A percentile compares a stretch with the other conserved stretches of the same genome.
phyloP scores from a whole-genome alignment of 2,329 filamentous ascomycete species.

The Grosmannia serpens region DNA sequence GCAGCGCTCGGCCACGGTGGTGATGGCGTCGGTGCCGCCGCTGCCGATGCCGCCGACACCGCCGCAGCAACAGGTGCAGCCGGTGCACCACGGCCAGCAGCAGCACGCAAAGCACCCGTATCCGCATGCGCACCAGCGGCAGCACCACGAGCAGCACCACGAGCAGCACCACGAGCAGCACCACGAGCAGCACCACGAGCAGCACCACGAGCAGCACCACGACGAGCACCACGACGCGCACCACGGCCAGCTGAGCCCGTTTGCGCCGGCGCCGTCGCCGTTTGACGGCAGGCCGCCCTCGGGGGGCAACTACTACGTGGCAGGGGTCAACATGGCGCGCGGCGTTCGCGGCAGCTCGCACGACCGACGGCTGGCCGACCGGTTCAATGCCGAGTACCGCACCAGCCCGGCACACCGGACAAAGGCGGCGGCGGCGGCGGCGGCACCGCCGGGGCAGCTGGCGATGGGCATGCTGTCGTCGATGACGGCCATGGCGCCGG shows the following conservation, averaged over 20 bases:
- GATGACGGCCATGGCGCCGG: neutral
- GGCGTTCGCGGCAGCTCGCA: conserved; percentile 28
- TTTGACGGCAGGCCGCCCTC: conserved; percentile 21
- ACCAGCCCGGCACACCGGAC: conserved; percentile 6
- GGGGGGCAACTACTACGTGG: conserved; percentile 28
- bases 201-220: conserved; percentile 5
- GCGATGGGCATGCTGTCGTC: conserved; percentile 1
- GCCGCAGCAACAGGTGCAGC: conserved; percentile 7
- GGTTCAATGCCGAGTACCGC: conserved; percentile 20
- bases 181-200: neutral
- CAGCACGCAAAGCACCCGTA: neutral
- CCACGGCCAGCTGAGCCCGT: neutral
- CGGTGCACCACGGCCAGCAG: neutral
- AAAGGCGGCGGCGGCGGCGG: conserved; percentile 11
- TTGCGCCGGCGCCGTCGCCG: neutral
- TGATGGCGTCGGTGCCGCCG: conserved; percentile 21
- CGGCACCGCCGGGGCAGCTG: conserved; percentile 9
- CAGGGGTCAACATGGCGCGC: conserved; percentile 30
- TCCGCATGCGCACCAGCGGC: neutral
- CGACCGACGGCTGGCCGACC: conserved; percentile 33
- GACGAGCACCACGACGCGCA: conserved; percentile 6
- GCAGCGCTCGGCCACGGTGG: conserved; percentile 24
- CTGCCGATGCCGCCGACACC: conserved; percentile 16
- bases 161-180: conserved; percentile 12
- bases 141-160: conserved; percentile 11